These are phyloP conservation scores for Mycena venus DNA, from an alignment of 768 basidiomycete genomes.

Conservation along the genomic window DNA sequence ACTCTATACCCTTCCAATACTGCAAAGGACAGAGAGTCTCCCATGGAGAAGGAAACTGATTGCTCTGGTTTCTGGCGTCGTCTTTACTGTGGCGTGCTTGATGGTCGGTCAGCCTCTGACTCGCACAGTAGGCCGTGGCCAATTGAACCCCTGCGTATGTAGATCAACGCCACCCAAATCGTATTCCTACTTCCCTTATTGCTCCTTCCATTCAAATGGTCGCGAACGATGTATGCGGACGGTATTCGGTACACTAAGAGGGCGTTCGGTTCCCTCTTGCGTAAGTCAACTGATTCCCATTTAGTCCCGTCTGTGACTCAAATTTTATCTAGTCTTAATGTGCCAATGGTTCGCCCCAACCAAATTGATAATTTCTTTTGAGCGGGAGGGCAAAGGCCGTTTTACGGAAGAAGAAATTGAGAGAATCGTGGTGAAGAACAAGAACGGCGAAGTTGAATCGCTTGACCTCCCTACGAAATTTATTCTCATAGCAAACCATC, in stretches of 20 bases:
- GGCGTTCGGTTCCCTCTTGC: slow-evolving; percentile 79
- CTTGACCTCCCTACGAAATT: slow-evolving; percentile 84
- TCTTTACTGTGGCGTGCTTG: slow-evolving; percentile 76
- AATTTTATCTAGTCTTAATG: slow-evolving; percentile 70
- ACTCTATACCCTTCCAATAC: slow-evolving; percentile 65
- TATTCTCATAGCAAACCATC: slow-evolving; percentile 93
- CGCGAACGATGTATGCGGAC: slow-evolving; percentile 70
- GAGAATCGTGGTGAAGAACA: slow-evolving; percentile 67
- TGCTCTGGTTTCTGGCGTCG: slow-evolving; percentile 64
- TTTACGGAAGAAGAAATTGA: slow-evolving; percentile 73
- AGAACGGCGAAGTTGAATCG: slow-evolving; percentile 66
- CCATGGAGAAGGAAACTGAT: slow-evolving; percentile 67
- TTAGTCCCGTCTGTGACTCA: background rate
- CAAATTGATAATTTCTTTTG: slow-evolving; percentile 78
- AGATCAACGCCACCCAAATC: slow-evolving; percentile 80
- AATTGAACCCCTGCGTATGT: background rate
- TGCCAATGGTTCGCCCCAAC: slow-evolving; percentile 89
- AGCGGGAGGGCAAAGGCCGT: slow-evolving; percentile 74
- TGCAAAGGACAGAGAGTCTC: slow-evolving; percentile 47
- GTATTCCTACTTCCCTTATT: slow-evolving; percentile 76
- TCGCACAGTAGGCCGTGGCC: background rate
- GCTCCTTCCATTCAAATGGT: slow-evolving; percentile 70
- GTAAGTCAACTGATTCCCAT: slow-evolving; percentile 56
- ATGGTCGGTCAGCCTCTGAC: slow-evolving; percentile 45
- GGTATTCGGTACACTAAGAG: slow-evolving; percentile 88